phyloP scores from a whole-genome alignment of 257 asterid species.

The Gentiana dahurica region DNA sequence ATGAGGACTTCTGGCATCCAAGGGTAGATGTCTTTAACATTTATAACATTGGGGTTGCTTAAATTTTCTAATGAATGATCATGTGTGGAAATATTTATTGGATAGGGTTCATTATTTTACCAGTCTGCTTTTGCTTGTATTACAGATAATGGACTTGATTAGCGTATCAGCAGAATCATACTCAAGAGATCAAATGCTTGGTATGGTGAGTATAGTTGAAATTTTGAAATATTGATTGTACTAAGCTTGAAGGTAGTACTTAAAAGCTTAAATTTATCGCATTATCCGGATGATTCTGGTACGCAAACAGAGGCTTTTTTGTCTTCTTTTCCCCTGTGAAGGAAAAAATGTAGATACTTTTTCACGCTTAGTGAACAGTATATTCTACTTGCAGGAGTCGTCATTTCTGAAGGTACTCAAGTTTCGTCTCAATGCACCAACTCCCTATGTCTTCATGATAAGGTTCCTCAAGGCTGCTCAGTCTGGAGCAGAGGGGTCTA shows the following conservation, averaged over 20 bases:
- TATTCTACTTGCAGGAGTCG: constrained; percentile 53
- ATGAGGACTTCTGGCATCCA: constrained; percentile 98
- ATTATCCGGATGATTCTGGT: too few species aligned
- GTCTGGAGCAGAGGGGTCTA: constrained; percentile 43
- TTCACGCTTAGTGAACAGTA: constrained; percentile 4
- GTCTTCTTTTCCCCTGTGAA: too few species aligned
- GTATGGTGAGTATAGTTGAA: constrained; percentile 44
- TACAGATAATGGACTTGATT: constrained; percentile 71
- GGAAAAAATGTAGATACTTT: too few species aligned
- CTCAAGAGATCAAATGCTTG: constrained; percentile 72
- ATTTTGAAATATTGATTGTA: background rate
- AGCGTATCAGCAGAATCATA: constrained; percentile 79
- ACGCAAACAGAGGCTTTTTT: too few species aligned
- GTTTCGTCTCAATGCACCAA: constrained; percentile 90
- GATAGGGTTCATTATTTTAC: background rate
- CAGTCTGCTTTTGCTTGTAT: constrained; percentile 10
- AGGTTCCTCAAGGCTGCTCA: constrained; percentile 89
- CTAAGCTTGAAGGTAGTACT: too few species aligned
- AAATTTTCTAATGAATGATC: background rate
- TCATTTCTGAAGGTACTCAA: constrained; percentile 52
- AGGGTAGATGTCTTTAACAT: constrained; percentile 39
- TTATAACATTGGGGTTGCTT: constrained; percentile 1
- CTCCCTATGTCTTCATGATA: constrained; percentile 92
- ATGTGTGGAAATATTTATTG: constrained; percentile 1
- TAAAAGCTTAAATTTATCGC: too few species aligned